Percentiles rank a stretch among this genome's conserved stretches.
Conservation (phyloP, 176 grass and related monocot species). For the Carex cristatella region DNA sequence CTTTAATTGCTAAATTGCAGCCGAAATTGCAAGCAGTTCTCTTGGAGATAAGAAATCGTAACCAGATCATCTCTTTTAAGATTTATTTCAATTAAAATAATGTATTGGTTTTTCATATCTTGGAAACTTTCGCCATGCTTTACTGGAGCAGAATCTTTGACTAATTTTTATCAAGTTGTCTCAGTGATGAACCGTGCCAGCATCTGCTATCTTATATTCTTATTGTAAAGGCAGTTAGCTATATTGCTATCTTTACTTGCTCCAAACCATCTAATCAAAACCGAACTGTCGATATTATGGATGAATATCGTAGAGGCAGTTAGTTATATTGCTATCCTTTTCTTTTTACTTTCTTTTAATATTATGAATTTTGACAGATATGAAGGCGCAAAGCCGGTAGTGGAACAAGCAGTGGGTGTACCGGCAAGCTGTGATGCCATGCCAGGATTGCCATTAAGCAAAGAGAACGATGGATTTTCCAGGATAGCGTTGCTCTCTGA, state of each 20-base stretch:
- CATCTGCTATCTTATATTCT: not conserved
- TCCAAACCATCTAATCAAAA: not conserved
- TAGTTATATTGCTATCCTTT: not conserved
- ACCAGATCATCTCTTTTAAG: not conserved
- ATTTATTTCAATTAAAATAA: too few relatives aligned
- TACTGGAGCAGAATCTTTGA: not conserved
- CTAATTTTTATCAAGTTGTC: not conserved
- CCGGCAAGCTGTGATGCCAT: conserved; percentile 23
- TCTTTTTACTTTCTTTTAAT: not conserved
- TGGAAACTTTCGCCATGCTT: not conserved
- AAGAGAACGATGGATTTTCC: conserved; percentile 21
- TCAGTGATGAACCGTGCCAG: not conserved
- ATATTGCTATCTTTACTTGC: not conserved
- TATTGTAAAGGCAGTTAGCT: not conserved
- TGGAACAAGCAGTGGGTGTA: conserved; percentile 8
- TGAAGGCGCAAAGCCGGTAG: conserved; percentile 17
- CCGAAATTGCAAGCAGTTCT: not conserved
- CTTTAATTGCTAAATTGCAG: not conserved
- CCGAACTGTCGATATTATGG: not conserved
- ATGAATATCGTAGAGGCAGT: too few relatives aligned
- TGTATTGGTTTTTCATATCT: not conserved
- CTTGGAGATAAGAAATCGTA: not conserved
- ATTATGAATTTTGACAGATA: not conserved
- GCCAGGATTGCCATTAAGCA: conserved; percentile 22
- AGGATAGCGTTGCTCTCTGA: conserved; percentile 21